Evolutionary conservation across 805 yeast species (phyloP), one percentile per base, ranked within the genome.

Genomic region (Wickerhamomyces canadensis): DNA sequence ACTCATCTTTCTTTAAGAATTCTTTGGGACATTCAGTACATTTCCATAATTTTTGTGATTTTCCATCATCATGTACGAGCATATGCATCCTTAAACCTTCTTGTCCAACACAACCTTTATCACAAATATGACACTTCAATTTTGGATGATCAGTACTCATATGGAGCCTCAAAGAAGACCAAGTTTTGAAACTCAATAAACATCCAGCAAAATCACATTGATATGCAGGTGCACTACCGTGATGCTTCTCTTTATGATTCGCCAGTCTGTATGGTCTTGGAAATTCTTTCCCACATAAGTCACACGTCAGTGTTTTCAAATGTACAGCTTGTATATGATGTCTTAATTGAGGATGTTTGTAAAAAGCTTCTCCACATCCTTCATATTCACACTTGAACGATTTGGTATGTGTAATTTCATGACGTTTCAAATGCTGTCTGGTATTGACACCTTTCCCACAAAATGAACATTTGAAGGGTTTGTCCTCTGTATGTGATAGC

Each of bases 371-470:
- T 0, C 48, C 45, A 53, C 98, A 93, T 3, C 67, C 75, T 18
- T 70, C 80, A 45, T 70, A 64, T 2, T 70, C 49, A 57, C 96
- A 87, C 18, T 45, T 42, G 50, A 79, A 80, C 1, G 86, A 74
- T 45, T 72, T 70, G 4, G 78, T 76, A 56, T 93, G 98, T 2
- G 95, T 82, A 27, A 74, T 70, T 60, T 81, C 87, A 57, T 93
- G 98, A 36, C 96, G 70, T 43, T 71, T 75, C 39, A 87, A 65
- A 53, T 89, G 97, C 61, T 93, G 98, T 35, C 57, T 58, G 0
- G 95, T 72, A 36, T 79, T 80, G 35, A 84, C 81, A 4, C 96
- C 95, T 58, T 87, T 88, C 1, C 80, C 80, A 55, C 98, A 93
- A 2, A 69, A 55, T 0, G 76, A 58, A 52, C 98, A 89, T 29